Percentiles rank a stretch among this genome's conserved stretches.
Conservation (phyloP, 202 grass and related monocot genomes). For the Elaeis oleifera region DNA sequence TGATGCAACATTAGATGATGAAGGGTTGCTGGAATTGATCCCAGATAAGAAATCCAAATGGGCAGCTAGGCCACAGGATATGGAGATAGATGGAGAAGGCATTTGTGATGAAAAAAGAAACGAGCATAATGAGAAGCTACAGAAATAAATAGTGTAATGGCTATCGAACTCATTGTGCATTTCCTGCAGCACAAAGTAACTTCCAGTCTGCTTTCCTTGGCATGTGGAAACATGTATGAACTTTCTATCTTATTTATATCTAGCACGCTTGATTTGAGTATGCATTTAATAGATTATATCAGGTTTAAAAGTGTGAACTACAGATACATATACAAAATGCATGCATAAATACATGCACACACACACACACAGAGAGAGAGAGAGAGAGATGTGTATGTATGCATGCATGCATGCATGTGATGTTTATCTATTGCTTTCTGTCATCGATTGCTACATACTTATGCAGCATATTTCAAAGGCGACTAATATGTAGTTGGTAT, state of each 20-base stretch:
- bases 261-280: slow-evolving; percentile 10
- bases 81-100: slow-evolving; percentile 43
- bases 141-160: slow-evolving; percentile 58
- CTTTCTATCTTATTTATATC: slow-evolving; percentile 25
- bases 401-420: too few relatives aligned
- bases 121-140: slow-evolving; percentile 62
- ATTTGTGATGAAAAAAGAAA: slow-evolving; percentile 45
- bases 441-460: too few relatives aligned
- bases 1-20: slow-evolving; percentile 84
- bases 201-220: slow-evolving; percentile 88
- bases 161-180: slow-evolving; percentile 68
- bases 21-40: slow-evolving; percentile 69
- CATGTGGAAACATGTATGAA: slow-evolving; percentile 92
- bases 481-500: too few relatives aligned
- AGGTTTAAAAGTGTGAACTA: too few relatives aligned
- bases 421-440: too few relatives aligned
- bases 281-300: too few relatives aligned
- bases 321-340: too few relatives aligned
- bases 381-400: too few relatives aligned
- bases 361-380: too few relatives aligned
- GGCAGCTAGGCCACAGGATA: slow-evolving; percentile 53
- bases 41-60: slow-evolving; percentile 54
- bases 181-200: slow-evolving; percentile 88
- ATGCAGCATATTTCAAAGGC: too few relatives aligned
- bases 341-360: too few relatives aligned